Base-by-base conservation (phyloP, 495 filamentous ascomycete species). In the Tricharina praecox region DNA sequence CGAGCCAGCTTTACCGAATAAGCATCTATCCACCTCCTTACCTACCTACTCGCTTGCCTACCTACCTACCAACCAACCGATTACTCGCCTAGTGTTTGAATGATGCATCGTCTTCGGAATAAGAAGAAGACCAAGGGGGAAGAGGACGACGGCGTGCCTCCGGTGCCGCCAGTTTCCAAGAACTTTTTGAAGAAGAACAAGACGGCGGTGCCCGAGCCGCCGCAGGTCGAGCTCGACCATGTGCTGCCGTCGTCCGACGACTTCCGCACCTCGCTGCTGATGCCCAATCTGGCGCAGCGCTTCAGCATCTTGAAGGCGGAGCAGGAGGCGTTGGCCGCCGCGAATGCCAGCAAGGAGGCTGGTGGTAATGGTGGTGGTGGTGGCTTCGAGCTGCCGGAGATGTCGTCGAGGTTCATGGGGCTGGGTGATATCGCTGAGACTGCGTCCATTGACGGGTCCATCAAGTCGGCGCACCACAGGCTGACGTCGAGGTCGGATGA, bases 251-350 rank as follows among this genome's bases (percentile, higher is more conserved):
- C 86, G 0, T 74, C 68, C 15, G 86, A 96, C 60, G 75, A 95
- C 63, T 96, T 99, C 55, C 79, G 90, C n/a, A 99, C 90, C 4
- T 96, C 92, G 67, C 63, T 96, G 37, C 64, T 99, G 20, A 93
- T 99, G 90, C 82, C 85, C 4, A 90, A 87, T 40, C 69, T 99
- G 2, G 93, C 88, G 0, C 84, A 90, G 15, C 75, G 90, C 2
- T 99, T 99, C 62, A 95, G 88, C 51, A 96, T 99, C 82, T 63
- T 99, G 19, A 53, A 55, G 37, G 45, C 47, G 47, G 57, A 61
- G 35, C 52, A 58, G 44, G 39, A 47, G 3, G 53, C 47, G 10
- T 48, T 48, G 3, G 53, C 54, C 8, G 54, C 53, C 4, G 55
- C 50, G 1, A 50, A 50, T 11, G 57, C 54, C 2, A 45, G 86